Conservation (phyloP, 352 stramenopile genomes). For the Globisporangium camurandrum region DNA sequence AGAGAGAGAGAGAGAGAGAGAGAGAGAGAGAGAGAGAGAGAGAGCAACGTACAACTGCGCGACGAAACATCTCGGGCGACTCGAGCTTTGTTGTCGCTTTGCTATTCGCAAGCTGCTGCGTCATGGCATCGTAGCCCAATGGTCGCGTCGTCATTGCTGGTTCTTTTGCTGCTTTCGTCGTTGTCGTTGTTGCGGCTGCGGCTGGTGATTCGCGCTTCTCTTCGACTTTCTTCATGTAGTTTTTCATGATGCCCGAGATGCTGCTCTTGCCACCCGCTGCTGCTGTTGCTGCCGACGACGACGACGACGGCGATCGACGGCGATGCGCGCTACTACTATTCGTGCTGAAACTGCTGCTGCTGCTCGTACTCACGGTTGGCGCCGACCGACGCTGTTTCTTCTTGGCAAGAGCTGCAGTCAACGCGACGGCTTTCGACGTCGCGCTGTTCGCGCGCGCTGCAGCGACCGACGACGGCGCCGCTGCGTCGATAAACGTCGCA, state of each 20-base stretch:
- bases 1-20: not conserved
- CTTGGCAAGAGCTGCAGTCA: constrained; percentile 5
- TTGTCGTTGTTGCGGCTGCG: not conserved
- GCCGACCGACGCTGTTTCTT: constrained; percentile 3
- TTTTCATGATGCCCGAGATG: constrained; percentile 9
- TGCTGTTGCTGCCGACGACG: no score
- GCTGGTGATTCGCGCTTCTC: no score
- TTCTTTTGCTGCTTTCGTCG: not conserved
- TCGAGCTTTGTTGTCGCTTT: not conserved
- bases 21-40: not conserved
- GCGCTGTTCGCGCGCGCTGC: not conserved
- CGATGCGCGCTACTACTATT: not conserved
- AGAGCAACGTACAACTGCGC: constrained; percentile 4
- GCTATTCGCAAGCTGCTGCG: not conserved
- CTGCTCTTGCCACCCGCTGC: constrained; percentile 2
- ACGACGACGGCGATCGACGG: no score
- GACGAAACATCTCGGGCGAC: constrained; percentile 11
- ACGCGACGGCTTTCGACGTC: not conserved
- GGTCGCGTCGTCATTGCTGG: not conserved
- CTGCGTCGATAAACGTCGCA: constrained; percentile 6
- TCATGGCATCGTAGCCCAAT: constrained; percentile 7
- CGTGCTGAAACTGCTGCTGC: not conserved
- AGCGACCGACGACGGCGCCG: not conserved
- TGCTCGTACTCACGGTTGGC: not conserved
- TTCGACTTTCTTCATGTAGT: constrained; percentile 13